Evolutionary conservation across 768 basidiomycete species (phyloP).

Genomic region (Coprinopsis strossmayeri): DNA sequence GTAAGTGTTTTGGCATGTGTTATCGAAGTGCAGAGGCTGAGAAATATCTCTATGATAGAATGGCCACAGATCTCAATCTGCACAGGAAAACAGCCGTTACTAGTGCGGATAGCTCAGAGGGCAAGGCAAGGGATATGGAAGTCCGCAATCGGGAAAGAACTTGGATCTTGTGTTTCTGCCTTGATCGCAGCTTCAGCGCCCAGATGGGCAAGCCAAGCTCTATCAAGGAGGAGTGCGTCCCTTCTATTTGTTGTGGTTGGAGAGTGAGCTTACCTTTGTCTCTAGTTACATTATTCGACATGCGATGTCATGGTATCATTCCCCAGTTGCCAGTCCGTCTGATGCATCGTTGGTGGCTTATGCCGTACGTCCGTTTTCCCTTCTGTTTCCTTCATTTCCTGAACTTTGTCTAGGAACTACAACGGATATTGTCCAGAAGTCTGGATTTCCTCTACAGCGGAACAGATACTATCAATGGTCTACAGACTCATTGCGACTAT

Average conservation of each 20-base stretch:
- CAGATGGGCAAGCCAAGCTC: slow-evolving; percentile 97
- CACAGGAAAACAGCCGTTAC: slow-evolving; percentile 74
- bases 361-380: slow-evolving; percentile 47
- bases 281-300: slow-evolving; percentile 82
- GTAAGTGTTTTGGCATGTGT: slow-evolving; percentile 36
- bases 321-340: slow-evolving; percentile 52
- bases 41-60: too few relatives aligned
- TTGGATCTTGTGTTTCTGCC: slow-evolving; percentile 82
- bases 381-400: slow-evolving; percentile 11
- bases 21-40: too few relatives aligned
- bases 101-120: slow-evolving; percentile 70
- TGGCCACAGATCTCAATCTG: slow-evolving; percentile 94
- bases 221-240: slow-evolving; percentile 87
- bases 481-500: slow-evolving; percentile 83
- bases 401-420: slow-evolving; percentile 53
- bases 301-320: slow-evolving; percentile 65
- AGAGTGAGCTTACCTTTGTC: slow-evolving; percentile 7
- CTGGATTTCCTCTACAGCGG: slow-evolving; percentile 88
- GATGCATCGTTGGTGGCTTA: slow-evolving; percentile 74
- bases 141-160: slow-evolving; percentile 93
- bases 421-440: slow-evolving; percentile 83
- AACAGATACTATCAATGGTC: slow-evolving; percentile 70
- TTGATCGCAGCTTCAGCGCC: slow-evolving; percentile 87
- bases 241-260: too few relatives aligned
- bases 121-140: slow-evolving; percentile 71